These are phyloP conservation scores for Syzygium jambos DNA, from an alignment of 345 rosid genomes.

Conservation along the genomic window DNA sequence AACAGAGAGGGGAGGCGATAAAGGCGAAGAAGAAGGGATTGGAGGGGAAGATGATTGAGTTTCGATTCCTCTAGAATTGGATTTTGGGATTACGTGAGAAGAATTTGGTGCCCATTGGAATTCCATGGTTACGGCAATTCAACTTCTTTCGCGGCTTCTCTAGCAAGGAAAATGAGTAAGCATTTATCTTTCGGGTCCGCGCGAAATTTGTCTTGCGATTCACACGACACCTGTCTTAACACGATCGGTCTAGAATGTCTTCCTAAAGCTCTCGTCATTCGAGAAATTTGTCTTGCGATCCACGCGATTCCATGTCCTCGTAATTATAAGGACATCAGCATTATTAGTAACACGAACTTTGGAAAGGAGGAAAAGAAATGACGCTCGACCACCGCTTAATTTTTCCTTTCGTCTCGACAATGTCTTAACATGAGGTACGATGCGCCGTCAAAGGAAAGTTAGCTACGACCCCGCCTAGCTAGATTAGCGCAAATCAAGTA, in stretches of 20 bases:
- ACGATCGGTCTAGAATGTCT: rapidly evolving
- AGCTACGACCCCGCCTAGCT: no score
- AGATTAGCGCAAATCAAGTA: no score
- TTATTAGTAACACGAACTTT: no score
- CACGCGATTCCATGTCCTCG: no score
- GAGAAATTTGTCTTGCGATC: not conserved
- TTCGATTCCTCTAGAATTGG: not conserved
- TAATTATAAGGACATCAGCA: no score
- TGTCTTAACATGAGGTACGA: no score
- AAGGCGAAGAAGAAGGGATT: not conserved
- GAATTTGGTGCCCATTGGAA: not conserved
- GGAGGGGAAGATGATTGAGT: not conserved
- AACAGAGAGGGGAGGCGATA: not conserved
- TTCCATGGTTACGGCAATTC: not conserved
- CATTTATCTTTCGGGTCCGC: not conserved
- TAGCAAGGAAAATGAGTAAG: not conserved
- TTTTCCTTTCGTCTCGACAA: no score
- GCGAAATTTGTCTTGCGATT: not conserved
- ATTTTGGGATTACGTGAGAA: not conserved
- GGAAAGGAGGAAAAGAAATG: no score
- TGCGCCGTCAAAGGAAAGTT: no score
- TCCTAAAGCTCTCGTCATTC: not conserved
- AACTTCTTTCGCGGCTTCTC: not conserved
- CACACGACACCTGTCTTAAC: not conserved
- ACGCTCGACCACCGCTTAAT: no score